Percentiles rank a stretch among this genome's conserved stretches.
These are phyloP conservation scores for Venturia oleaginea DNA, from an alignment of 2,329 filamentous ascomycete genomes.

Conservation along the genomic window DNA sequence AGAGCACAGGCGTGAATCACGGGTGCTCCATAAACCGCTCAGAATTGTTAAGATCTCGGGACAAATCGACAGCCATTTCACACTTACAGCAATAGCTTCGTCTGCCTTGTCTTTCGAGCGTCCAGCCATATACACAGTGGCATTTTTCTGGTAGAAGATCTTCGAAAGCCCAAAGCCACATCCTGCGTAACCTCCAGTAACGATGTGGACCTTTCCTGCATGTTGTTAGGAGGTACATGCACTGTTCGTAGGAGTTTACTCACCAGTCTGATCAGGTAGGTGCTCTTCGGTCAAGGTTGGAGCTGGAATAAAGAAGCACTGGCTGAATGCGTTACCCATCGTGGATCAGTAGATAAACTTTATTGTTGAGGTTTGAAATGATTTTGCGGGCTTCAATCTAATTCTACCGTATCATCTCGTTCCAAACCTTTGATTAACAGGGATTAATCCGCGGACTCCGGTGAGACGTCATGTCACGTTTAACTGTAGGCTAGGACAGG, in stretches of 20 bases:
- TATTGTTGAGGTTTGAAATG: background rate
- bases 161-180: slow-evolving; percentile 10
- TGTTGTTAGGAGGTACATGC: background rate
- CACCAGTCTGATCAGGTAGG: slow-evolving; percentile 13
- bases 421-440: no score
- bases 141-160: slow-evolving; percentile 13
- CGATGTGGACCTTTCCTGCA: slow-evolving; percentile 13
- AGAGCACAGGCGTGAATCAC: background rate
- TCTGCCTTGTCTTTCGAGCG: slow-evolving; percentile 9
- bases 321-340: slow-evolving; percentile 1
- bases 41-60: background rate
- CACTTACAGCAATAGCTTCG: slow-evolving; percentile 6
- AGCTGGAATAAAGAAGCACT: slow-evolving; percentile 11
- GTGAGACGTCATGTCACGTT: no score
- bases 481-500: no score
- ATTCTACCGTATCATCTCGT: no score
- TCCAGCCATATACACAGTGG: slow-evolving; percentile 13
- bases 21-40: no score
- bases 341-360: background rate
- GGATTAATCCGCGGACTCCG: no score
- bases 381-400: no score
- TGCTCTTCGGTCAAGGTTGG: slow-evolving; percentile 14
- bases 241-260: background rate
- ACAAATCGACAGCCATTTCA: background rate
- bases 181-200: slow-evolving; percentile 13